Base-by-base conservation (phyloP, 805 yeast genomes). In the Pichia deserticola region DNA sequence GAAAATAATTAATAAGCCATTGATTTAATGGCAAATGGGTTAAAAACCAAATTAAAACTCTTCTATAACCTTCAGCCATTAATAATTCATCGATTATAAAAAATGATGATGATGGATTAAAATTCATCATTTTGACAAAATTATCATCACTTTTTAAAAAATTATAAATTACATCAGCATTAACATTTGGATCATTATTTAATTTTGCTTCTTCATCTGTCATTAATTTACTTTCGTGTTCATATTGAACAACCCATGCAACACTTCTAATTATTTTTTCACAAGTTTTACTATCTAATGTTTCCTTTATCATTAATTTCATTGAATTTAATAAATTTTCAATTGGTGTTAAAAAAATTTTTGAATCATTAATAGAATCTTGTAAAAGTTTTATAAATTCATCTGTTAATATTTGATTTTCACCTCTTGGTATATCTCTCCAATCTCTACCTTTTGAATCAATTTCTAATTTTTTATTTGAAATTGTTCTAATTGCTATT, bases 401-500 rank as follows among this genome's bases (percentile, higher is more conserved):
- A 9, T 58, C 53, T 3, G 64, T 57, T 43, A 70, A 67, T 36
- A 66, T 63, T 11, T 66, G 63, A 59, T 84, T 84, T 1, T 69
- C 69, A 3, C 79, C 86, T 45, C 89, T 67, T 3, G 86, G 84
- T 11, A 82, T 70, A 62, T 83, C 89, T 57, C 89, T 67, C 87
- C 89, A 82, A 64, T 84, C 89, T 36, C 78, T 69, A 0, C 87
- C 88, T 42, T 71, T 61, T 30, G 77, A 74, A 60, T 81, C 87
- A 60, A 78, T 76, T 44, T 77, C 80, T 37, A 77, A 65, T 5
- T 54, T 55, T 12, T 55, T 54, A 1, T 66, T 60, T 3, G 58
- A 53, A 9, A 59, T 51, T 4, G 72, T 61, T 53, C 77, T 59
- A 1, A 68, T 64, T 1, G 76, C 74, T 5, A 60, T 53, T 11